Conservation (phyloP, 75 land plant species). For the Picea glauca region DNA sequence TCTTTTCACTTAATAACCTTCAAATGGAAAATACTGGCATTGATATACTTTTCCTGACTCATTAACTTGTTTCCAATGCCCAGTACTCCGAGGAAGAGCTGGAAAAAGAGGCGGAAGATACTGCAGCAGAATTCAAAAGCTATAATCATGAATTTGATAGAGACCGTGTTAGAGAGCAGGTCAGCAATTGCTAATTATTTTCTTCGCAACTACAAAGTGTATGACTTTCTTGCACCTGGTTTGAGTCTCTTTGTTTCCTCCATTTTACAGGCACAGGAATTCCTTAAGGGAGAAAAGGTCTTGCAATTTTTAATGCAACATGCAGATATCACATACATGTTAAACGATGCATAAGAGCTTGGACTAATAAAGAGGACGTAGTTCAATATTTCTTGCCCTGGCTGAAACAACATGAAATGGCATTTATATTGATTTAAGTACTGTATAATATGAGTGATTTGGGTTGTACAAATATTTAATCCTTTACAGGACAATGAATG, state of each 20-base stretch:
- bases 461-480: too few species aligned
- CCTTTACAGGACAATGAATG: too few species aligned
- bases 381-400: not conserved
- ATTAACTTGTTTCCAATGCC: not conserved
- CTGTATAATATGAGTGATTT: not conserved
- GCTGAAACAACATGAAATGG: not conserved
- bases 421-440: not conserved
- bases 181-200: conserved; percentile 12
- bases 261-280: conserved; percentile 69
- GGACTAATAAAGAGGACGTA: not conserved
- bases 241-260: not conserved
- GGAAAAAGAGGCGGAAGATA: conserved; percentile 77
- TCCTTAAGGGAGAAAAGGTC: conserved; percentile 86
- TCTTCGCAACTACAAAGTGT: not conserved
- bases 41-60: not conserved
- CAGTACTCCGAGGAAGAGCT: conserved; percentile 81
- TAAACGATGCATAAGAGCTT: not conserved
- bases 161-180: conserved; percentile 74
- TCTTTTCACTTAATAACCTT: not conserved
- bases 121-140: conserved; percentile 72
- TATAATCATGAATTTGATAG: conserved; percentile 92
- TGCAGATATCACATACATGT: conserved; percentile 55
- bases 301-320: conserved; percentile 81
- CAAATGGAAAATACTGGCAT: not conserved
- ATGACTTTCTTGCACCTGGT: not conserved